phyloP scores from a whole-genome alignment of 1,139 yeast genomes.

The Scheffersomyces quercinus region DNA sequence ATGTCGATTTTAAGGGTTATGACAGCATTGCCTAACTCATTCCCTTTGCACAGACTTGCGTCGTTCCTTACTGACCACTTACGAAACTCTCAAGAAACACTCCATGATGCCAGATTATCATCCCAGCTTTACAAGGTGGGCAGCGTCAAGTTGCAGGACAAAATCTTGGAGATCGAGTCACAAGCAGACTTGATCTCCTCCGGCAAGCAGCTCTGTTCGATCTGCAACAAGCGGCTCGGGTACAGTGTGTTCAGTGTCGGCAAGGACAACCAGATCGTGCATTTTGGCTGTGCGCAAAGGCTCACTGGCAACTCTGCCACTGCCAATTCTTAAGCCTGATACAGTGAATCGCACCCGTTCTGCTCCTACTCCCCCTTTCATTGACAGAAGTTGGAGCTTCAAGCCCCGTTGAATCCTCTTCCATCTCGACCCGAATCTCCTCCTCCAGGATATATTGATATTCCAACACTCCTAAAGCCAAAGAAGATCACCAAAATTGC shows the following conservation, averaged over 20 bases:
- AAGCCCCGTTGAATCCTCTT: too few species aligned
- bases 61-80: conserved; percentile 50
- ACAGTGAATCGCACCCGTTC: too few species aligned
- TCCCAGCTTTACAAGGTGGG: conserved; percentile 42
- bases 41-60: conserved; percentile 46
- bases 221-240: conserved; percentile 65
- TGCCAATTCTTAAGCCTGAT: too few species aligned
- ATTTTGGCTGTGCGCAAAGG: conserved; percentile 60
- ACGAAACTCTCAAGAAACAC: conserved; percentile 27
- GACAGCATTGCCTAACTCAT: conserved; percentile 49
- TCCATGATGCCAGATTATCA: conserved; percentile 28
- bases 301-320: too few species aligned
- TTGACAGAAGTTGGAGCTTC: too few species aligned
- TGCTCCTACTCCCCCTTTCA: too few species aligned
- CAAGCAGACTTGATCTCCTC: conserved; percentile 36
- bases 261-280: conserved; percentile 57
- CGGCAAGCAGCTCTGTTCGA: conserved; percentile 49
- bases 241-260: conserved; percentile 59
- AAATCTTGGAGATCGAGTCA: conserved; percentile 39
- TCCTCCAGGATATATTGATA: too few species aligned
- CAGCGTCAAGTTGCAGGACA: conserved; percentile 31
- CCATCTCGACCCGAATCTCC: too few species aligned
- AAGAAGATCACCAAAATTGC: too few species aligned
- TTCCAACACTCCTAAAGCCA: too few species aligned
- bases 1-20: conserved; percentile 55